Evolutionary conservation across 1,284 basidiomycete genomes (phyloP).

Genomic region (Dichomitus squalens): DNA sequence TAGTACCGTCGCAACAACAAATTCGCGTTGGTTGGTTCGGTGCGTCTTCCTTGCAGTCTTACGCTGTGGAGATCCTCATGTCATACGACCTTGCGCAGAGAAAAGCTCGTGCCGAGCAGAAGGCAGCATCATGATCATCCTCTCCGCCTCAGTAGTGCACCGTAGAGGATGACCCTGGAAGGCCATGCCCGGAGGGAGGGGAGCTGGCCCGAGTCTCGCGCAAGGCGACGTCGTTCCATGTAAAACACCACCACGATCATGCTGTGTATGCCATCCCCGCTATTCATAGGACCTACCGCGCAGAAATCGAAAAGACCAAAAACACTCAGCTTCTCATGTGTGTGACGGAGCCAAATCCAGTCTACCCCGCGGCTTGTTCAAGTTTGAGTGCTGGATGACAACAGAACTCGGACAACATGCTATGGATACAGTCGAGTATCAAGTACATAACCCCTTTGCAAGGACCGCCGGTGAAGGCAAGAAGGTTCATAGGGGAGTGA

Average conservation of each 20-base stretch:
- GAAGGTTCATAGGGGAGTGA: constrained; percentile 15
- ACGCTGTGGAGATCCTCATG: constrained; percentile 1
- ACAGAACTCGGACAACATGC: neutral
- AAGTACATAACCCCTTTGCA: too few species aligned
- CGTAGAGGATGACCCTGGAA: constrained; percentile 9
- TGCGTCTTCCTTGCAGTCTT: constrained; percentile 42
- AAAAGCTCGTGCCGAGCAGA: constrained; percentile 63
- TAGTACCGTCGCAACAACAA: constrained; percentile 88
- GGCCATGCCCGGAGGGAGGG: constrained; percentile 17
- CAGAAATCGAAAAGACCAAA: constrained; percentile 34
- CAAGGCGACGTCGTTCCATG: constrained; percentile 29
- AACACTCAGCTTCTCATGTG: constrained; percentile 25
- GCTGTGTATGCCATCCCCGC: constrained; percentile 30
- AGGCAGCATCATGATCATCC: constrained; percentile 47
- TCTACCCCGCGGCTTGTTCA: neutral
- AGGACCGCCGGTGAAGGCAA: neutral
- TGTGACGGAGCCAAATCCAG: neutral
- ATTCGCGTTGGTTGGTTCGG: constrained; percentile 78
- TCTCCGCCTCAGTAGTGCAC: neutral
- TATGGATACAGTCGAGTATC: neutral
- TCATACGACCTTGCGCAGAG: constrained; percentile 41
- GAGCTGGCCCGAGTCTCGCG: constrained; percentile 15
- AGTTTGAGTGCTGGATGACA: neutral
- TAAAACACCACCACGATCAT: constrained; percentile 29
- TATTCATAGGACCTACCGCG: constrained; percentile 33